Evolutionary conservation across 164 flowering plant genomes (phyloP), one percentile per base, ranked within the genome.

Genomic region (Magnolia sinica): DNA sequence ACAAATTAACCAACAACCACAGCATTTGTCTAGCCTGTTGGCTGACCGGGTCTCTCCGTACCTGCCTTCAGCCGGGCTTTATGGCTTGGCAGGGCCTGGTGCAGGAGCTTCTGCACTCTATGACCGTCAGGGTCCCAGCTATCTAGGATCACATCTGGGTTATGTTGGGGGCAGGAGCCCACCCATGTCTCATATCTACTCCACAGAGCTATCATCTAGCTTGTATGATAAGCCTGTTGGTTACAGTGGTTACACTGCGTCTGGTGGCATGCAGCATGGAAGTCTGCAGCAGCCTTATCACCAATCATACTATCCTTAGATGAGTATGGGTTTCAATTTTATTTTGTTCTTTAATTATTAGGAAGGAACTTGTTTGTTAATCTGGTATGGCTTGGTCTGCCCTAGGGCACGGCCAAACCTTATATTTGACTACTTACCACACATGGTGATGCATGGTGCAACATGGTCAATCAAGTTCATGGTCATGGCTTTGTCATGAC

Each of bases 1-100:
- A 68, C 71, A 68, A 68, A 19, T 22, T 64, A 22, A 9, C 22
- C 49, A 11, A 45, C 71, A 16, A 16, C n/a, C 37, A 68, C 71
- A 16, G 71, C 61, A 11, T 55, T n/a, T 2, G 29, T 27, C 71
- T 55, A 23, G 24, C 8, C 69, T 65, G 0, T 64, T 37, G n/a
- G 50, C 27, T n/a, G 55, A 9, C 19, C 37, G 67, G 45, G 37
- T 69, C 13, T 52, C 73, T 31, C 13, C 73, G 5, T 69, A 27
- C 50, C 13, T 59, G 50, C n/a, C 50, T 29, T 24, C 73, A 11
- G 55, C 31, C 2, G 73, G 55, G 73, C 50, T 68, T 2, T 69
- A 76, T 70, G 67, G 73, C n/a, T 58, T 76, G 55, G 55, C 51
- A 22, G 72, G 78, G 49, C 24, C 77, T 16, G 23, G 70, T 7